These are phyloP conservation scores for Nakazawaea sp. DNA, from an alignment of 805 yeast species.

Conservation along the genomic window DNA sequence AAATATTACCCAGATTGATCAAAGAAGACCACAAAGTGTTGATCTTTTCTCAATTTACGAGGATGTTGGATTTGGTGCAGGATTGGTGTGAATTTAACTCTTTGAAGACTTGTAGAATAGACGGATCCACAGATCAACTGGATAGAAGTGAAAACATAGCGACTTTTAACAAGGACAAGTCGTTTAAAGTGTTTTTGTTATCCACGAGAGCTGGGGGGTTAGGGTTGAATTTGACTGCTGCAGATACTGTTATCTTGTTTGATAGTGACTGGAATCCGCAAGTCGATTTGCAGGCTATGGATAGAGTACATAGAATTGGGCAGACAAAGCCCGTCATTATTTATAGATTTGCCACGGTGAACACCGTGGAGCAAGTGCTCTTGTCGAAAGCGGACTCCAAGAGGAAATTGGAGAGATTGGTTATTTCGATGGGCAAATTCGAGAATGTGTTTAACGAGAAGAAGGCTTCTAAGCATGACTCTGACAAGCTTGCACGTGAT, in stretches of 20 bases:
- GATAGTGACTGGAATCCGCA: constrained; percentile 99
- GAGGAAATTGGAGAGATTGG: constrained; percentile 68
- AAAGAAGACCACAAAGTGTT: constrained; percentile 54
- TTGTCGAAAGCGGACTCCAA: constrained; percentile 76
- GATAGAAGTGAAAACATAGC: constrained; percentile 61
- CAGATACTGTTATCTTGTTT: constrained; percentile 84
- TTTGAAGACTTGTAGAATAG: constrained; percentile 52
- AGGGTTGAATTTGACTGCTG: constrained; percentile 79
- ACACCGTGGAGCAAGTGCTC: constrained; percentile 80
- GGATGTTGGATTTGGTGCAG: constrained; percentile 71
- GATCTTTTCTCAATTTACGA: constrained; percentile 82
- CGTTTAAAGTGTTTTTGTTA: constrained; percentile 53
- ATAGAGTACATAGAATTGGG: constrained; percentile 90
- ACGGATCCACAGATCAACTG: constrained; percentile 64
- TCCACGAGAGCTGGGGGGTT: constrained; percentile 95
- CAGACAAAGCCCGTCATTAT: constrained; percentile 79
- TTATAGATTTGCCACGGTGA: constrained; percentile 67
- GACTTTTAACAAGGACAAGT: constrained; percentile 34
- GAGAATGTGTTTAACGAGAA: constrained; percentile 28
- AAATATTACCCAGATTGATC: constrained; percentile 47
- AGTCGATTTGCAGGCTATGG: constrained; percentile 94
- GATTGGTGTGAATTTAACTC: constrained; percentile 58
- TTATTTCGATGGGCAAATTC: constrained; percentile 60
- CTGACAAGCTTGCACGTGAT: constrained; percentile 29
- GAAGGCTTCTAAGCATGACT: constrained; percentile 1